phyloP scores from a whole-genome alignment of 139 green algal species.

The Closterium sp. region DNA sequence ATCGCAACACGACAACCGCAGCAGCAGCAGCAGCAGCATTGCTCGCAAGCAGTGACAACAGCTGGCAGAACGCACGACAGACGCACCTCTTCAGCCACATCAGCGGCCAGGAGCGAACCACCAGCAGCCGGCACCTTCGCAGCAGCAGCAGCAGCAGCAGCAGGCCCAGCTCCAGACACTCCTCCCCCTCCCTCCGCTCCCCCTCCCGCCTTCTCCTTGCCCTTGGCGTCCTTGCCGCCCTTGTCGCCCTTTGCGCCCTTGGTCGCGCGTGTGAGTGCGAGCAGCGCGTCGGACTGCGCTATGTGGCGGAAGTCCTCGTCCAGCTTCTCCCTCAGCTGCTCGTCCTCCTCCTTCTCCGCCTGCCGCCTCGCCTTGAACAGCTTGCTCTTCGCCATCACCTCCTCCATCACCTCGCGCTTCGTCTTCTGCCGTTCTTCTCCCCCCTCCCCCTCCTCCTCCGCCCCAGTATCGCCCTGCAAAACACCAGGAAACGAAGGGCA shows the following conservation, averaged over 20 bases:
- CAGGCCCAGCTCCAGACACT: no score
- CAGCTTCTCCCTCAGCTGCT: slow-evolving; percentile 70
- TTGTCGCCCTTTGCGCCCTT: not conserved
- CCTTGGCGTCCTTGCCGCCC: not conserved
- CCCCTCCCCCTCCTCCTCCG: not conserved
- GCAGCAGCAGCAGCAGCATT: not conserved
- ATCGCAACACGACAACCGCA: not conserved
- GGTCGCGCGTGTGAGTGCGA: not conserved
- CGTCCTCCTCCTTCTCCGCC: slow-evolving; percentile 75
- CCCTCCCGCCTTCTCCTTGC: not conserved
- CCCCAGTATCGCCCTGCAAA: not conserved
- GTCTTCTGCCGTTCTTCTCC: slow-evolving; percentile 42
- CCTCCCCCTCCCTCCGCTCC: no score
- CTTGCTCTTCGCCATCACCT: slow-evolving; percentile 96
- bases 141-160: no score
- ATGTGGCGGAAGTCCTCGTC: slow-evolving; percentile 72
- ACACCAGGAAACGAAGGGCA: not conserved
- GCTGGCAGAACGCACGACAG: no score
- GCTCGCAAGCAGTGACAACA: no score
- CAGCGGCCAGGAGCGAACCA: no score
- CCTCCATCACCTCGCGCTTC: slow-evolving; percentile 88
- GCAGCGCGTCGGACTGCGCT: slow-evolving; percentile 15
- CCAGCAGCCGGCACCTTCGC: no score
- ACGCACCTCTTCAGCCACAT: no score
- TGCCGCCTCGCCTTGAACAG: slow-evolving; percentile 64